Percentiles rank a stretch among this genome's conserved stretches.
Conservation (phyloP, 345 rosid genomes). For the Citrus sp. region DNA sequence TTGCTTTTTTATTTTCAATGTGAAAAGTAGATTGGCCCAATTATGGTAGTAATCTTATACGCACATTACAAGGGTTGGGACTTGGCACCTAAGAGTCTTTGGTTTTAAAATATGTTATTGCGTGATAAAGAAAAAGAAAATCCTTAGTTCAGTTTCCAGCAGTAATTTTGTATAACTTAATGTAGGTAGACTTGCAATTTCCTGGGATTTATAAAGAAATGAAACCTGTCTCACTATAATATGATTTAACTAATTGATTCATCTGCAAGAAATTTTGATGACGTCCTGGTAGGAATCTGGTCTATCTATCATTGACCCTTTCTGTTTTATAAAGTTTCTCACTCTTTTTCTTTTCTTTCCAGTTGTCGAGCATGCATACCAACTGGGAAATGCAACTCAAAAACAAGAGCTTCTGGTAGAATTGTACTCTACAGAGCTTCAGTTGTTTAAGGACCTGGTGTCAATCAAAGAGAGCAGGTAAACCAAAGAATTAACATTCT, state of each 20-base stretch:
- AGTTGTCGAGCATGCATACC: constrained; percentile 89
- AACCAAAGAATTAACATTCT: neutral
- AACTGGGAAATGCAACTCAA: constrained; percentile 68
- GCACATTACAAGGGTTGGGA: neutral
- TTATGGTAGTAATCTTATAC: neutral
- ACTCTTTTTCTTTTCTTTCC: constrained; percentile 17
- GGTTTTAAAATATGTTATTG: neutral
- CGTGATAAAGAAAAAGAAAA: neutral
- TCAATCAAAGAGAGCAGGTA: constrained; percentile 70
- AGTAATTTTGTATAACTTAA: neutral
- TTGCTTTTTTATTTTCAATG: neutral
- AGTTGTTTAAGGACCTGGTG: constrained; percentile 70
- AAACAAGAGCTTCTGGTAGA: constrained; percentile 89
- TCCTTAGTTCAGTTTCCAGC: neutral
- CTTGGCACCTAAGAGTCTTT: neutral
- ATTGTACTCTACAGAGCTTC: constrained; percentile 86
- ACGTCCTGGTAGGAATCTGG: neutral
- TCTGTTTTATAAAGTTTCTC: neutral
- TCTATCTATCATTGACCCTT: neutral
- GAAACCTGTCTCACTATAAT: neutral
- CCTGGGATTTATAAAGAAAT: neutral
- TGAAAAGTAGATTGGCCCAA: neutral
- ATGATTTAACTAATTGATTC: neutral
- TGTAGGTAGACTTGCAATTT: neutral
- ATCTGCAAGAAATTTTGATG: neutral